Conservation (phyloP, 768 basidiomycete species). For the Xerocomus potaroensis region DNA sequence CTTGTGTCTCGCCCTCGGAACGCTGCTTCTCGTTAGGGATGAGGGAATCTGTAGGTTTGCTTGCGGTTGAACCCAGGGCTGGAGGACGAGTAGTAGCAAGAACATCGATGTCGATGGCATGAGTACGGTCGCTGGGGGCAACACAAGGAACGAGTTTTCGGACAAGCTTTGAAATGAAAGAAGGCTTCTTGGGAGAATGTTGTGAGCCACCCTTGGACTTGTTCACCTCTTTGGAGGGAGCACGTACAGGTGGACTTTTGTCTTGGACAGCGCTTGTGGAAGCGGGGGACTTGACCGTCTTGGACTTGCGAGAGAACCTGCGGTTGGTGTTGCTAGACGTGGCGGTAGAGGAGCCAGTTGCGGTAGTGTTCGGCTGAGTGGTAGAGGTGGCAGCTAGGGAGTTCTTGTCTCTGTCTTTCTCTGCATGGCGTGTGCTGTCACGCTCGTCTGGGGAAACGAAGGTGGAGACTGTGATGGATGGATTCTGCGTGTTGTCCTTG, state of each 20-base stretch:
- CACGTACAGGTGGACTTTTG: constrained; percentile 32
- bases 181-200: constrained; percentile 39
- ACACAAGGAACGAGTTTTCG: constrained; percentile 65
- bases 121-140: constrained; percentile 45
- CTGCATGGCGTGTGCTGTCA: constrained; percentile 28
- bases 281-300: constrained; percentile 13
- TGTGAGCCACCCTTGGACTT: constrained; percentile 33
- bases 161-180: constrained; percentile 57
- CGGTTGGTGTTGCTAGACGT: constrained; percentile 20
- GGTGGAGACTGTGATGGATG: constrained; percentile 32
- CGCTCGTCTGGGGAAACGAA: constrained; percentile 32
- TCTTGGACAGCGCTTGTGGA: constrained; percentile 18
- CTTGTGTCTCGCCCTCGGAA: constrained; percentile 20
- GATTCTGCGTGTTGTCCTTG: constrained; percentile 33
- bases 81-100: constrained; percentile 17
- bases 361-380: constrained; percentile 36
- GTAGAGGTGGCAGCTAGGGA: constrained; percentile 42
- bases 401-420: constrained; percentile 44
- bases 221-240: constrained; percentile 31
- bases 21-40: constrained; percentile 29
- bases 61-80: constrained; percentile 17
- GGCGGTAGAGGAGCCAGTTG: constrained; percentile 21
- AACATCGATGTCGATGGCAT: constrained; percentile 40
- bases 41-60: constrained; percentile 19
- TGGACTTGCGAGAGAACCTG: constrained; percentile 30